Evolutionary conservation across 2,329 filamentous ascomycete genomes (phyloP).

Genomic region (Monilinia laxa): DNA sequence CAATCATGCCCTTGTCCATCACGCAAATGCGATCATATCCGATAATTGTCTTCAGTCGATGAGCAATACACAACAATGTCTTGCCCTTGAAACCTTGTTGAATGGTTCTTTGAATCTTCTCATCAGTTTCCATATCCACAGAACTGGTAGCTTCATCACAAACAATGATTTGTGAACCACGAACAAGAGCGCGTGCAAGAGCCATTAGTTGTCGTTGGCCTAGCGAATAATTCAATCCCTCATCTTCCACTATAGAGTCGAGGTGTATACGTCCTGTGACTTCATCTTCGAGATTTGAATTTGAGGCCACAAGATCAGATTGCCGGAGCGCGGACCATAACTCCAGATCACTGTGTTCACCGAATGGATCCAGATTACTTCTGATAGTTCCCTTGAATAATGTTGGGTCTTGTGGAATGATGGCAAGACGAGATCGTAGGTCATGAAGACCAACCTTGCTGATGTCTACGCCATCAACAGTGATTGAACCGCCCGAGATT

Average conservation of each 20-base stretch:
- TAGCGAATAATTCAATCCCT: slow-evolving; percentile 93
- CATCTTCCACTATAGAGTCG: slow-evolving; percentile 84
- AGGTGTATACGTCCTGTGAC: slow-evolving; percentile 68
- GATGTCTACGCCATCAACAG: slow-evolving; percentile 68
- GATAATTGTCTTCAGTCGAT: slow-evolving; percentile 88
- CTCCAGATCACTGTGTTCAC: slow-evolving; percentile 73
- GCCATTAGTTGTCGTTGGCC: slow-evolving; percentile 96
- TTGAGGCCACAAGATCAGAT: slow-evolving; percentile 65
- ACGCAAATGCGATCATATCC: slow-evolving; percentile 95
- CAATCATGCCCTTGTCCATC: slow-evolving; percentile 87
- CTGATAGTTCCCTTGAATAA: slow-evolving; percentile 79
- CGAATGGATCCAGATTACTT: slow-evolving; percentile 77
- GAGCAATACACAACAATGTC: slow-evolving; percentile 89
- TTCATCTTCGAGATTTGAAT: slow-evolving; percentile 41
- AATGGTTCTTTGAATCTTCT: slow-evolving; percentile 91
- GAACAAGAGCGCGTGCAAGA: slow-evolving; percentile 83
- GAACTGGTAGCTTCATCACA: slow-evolving; percentile 94
- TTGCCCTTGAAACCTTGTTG: slow-evolving; percentile 79
- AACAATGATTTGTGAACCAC: slow-evolving; percentile 86
- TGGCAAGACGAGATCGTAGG: slow-evolving; percentile 71
- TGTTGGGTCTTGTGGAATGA: slow-evolving; percentile 83
- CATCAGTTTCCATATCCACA: slow-evolving; percentile 95
- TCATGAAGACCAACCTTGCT: slow-evolving; percentile 72
- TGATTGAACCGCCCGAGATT: slow-evolving; percentile 60
- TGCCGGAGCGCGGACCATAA: slow-evolving; percentile 77